These are phyloP conservation scores for Nothophoma quercina DNA, from an alignment of 2,329 filamentous ascomycete genomes.

Conservation along the genomic window DNA sequence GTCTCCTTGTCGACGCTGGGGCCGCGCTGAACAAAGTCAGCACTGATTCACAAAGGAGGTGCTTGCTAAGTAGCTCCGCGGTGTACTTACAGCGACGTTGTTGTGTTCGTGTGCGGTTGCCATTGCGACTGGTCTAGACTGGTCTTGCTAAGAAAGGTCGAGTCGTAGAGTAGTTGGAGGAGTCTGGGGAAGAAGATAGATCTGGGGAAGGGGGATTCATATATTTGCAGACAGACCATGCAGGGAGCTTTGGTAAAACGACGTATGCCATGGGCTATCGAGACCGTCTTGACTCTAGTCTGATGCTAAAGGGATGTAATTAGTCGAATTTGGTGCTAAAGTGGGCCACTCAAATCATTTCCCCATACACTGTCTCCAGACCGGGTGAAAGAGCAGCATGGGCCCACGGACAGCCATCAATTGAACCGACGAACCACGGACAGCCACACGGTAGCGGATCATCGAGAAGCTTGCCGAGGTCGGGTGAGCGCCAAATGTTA, in stretches of 20 bases:
- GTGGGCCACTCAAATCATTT: conserved; percentile 39
- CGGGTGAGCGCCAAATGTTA: conserved; percentile 37
- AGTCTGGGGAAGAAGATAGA: conserved; percentile 35
- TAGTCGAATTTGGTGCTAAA: conserved; percentile 41
- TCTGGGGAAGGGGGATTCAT: conserved; percentile 44
- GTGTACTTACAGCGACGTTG: conserved; percentile 36
- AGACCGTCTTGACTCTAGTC: conserved; percentile 31
- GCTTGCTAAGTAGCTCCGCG: not conserved
- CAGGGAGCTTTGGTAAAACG: conserved; percentile 36
- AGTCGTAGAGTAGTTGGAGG: conserved; percentile 11
- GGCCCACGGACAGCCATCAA: conserved; percentile 33
- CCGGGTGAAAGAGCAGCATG: conserved; percentile 44
- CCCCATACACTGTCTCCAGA: conserved; percentile 40
- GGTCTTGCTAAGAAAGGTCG: not conserved
- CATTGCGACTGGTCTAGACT: conserved; percentile 42
- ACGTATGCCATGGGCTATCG: conserved; percentile 44
- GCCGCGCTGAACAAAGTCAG: conserved; percentile 30
- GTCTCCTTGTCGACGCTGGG: conserved; percentile 41
- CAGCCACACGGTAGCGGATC: conserved; percentile 39
- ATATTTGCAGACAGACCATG: conserved; percentile 39
- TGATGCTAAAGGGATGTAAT: conserved; percentile 35
- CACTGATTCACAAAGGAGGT: not conserved
- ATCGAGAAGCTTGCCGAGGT: conserved; percentile 38
- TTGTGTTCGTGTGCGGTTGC: conserved; percentile 52
- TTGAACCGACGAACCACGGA: conserved; percentile 35